Evolutionary conservation across 2,329 filamentous ascomycete species (phyloP).

Genomic region (Diaporthe longicolla): DNA sequence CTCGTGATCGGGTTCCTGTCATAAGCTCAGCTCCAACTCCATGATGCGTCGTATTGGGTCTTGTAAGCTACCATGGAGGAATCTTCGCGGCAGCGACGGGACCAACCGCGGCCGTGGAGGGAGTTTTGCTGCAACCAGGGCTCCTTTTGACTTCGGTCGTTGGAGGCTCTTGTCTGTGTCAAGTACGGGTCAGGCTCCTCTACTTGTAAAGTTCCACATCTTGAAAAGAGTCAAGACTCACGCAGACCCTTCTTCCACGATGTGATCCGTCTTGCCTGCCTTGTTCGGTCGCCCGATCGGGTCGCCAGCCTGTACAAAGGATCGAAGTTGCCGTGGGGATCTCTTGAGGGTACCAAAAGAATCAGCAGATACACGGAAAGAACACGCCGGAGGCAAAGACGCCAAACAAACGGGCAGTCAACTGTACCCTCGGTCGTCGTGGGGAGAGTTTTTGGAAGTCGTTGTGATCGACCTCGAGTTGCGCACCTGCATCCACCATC

Average conservation of each 20-base stretch:
- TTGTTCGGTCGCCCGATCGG: constrained; percentile 1
- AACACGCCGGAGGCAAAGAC: neutral
- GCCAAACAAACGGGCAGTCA: neutral
- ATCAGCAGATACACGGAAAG: constrained; percentile 4
- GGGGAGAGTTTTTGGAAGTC: constrained; percentile 1
- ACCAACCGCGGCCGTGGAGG: neutral
- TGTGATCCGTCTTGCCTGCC: constrained; percentile 15
- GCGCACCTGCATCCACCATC: constrained; percentile 28
- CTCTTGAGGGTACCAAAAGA: constrained; percentile 6
- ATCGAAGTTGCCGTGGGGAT: neutral
- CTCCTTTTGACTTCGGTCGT: neutral
- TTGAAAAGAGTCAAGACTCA: constrained; percentile 3
- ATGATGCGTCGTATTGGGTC: neutral
- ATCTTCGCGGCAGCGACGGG: constrained; percentile 5
- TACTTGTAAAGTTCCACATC: neutral
- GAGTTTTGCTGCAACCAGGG: neutral
- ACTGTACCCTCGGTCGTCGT: neutral
- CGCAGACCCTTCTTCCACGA: constrained; percentile 7
- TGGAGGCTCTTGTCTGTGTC: constrained; percentile 7
- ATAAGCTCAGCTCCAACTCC: constrained; percentile 28
- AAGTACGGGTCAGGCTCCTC: neutral
- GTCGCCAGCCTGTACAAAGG: constrained; percentile 5
- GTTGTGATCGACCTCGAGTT: constrained; percentile 26
- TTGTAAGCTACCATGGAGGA: constrained; percentile 31
- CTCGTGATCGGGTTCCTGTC: constrained; percentile 40